Percentiles rank a stretch among this genome's conserved stretches.
These are phyloP conservation scores for Cyclocybe aegerita DNA, from an alignment of 768 basidiomycete species.

Conservation along the genomic window DNA sequence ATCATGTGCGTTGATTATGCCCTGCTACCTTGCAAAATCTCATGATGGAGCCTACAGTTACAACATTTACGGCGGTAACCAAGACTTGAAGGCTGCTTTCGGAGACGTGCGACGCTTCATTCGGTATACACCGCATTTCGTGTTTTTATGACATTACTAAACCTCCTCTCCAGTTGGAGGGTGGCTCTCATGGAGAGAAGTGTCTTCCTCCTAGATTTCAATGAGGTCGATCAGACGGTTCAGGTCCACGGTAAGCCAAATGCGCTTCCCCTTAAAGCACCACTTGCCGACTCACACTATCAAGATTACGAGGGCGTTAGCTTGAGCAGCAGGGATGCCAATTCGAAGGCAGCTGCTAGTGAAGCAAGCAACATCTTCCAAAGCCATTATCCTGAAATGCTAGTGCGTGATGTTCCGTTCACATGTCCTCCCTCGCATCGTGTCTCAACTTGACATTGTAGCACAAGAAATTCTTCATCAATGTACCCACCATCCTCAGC, in stretches of 20 bases:
- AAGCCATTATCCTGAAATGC: constrained; percentile 76
- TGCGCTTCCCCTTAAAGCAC: not conserved
- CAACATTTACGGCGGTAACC: constrained; percentile 74
- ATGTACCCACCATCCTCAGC: constrained; percentile 71
- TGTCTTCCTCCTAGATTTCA: constrained; percentile 65
- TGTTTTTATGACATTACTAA: constrained; percentile 11
- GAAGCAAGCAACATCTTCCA: constrained; percentile 76
- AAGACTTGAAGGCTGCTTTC: constrained; percentile 70
- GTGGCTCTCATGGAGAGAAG: constrained; percentile 75
- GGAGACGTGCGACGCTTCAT: constrained; percentile 75
- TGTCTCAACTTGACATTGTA: constrained; percentile 21
- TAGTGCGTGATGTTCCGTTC: constrained; percentile 40
- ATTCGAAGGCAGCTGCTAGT: constrained; percentile 74
- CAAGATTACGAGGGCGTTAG: constrained; percentile 77
- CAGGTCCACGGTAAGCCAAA: constrained; percentile 63
- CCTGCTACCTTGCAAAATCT: not conserved
- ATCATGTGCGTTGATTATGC: constrained; percentile 52
- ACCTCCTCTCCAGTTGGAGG: constrained; percentile 57
- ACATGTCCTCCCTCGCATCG: not conserved
- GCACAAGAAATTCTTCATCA: constrained; percentile 80
- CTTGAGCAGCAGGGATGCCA: constrained; percentile 64
- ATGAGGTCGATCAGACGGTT: constrained; percentile 67
- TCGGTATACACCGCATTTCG: constrained; percentile 39
- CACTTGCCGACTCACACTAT: not conserved
- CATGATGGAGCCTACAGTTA: constrained; percentile 43